These are phyloP conservation scores for Penicillium sp. DNA, from an alignment of 2,329 filamentous ascomycete species.

Conservation along the genomic window DNA sequence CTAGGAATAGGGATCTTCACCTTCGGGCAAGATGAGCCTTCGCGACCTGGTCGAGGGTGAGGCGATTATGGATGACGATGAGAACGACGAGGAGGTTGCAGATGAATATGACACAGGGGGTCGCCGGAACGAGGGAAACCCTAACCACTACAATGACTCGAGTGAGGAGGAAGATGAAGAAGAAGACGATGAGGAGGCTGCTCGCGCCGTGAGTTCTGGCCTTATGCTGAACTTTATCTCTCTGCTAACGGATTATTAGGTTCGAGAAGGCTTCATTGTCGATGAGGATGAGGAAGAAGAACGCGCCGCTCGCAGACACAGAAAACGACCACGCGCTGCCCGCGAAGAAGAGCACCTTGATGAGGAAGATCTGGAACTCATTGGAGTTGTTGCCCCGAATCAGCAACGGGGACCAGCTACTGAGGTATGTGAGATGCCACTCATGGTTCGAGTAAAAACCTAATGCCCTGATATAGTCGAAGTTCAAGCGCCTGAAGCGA, in stretches of 20 bases:
- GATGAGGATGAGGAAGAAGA: slow-evolving; percentile 82
- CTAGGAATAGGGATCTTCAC: slow-evolving; percentile 18
- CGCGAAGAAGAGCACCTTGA: slow-evolving; percentile 83
- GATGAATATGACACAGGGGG: slow-evolving; percentile 67
- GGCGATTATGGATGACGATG: slow-evolving; percentile 82
- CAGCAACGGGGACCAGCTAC: slow-evolving; percentile 65
- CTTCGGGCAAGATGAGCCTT: slow-evolving; percentile 54
- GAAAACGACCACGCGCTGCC: slow-evolving; percentile 68
- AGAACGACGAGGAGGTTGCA: slow-evolving; percentile 77
- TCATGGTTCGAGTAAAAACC: neutral
- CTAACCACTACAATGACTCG: slow-evolving; percentile 68
- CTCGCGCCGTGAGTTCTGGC: slow-evolving; percentile 60
- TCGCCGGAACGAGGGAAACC: slow-evolving; percentile 39
- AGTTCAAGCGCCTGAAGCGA: slow-evolving; percentile 95
- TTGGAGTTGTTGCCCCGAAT: slow-evolving; percentile 74
- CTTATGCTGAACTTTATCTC: neutral
- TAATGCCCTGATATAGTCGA: slow-evolving; percentile 59
- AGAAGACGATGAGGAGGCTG: slow-evolving; percentile 86
- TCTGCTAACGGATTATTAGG: slow-evolving; percentile 50
- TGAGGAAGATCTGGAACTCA: slow-evolving; percentile 93
- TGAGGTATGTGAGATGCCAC: slow-evolving; percentile 59
- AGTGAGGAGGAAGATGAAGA: slow-evolving; percentile 92
- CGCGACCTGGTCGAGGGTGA: slow-evolving; percentile 75
- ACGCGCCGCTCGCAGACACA: slow-evolving; percentile 61
- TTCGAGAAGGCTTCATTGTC: slow-evolving; percentile 93